Base-by-base conservation (phyloP, 2,329 filamentous ascomycete genomes). In the Colletotrichum godetiae region DNA sequence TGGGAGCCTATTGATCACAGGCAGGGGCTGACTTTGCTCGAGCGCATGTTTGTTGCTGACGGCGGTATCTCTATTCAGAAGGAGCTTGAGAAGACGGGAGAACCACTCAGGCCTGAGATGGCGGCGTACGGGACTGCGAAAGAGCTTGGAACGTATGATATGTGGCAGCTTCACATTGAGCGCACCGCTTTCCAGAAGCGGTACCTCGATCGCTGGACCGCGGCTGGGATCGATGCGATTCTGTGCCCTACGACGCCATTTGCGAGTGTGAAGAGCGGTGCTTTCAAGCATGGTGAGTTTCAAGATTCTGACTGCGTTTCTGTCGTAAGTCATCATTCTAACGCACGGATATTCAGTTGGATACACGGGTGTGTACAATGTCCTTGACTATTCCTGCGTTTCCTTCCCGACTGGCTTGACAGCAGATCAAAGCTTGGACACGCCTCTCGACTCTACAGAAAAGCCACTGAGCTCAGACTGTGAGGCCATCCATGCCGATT, bases 201-300 rank as follows among this genome's bases (percentile, higher is more conserved):
- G 11, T 86, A 87, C 63, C 79, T 87, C 0, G 84, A 87, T 53
- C 81, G 84, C 2, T 88, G 86, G 86, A 82, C 82, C 42, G 78
- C 78, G 59, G 83, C 83, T 0, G 85, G 84, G 1, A 86, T 92
- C 8, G 92, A 94, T 77, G 90, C 90, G 1, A 86, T 94, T 10
- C 79, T 94, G 1, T 90, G 88, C 63, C 91, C 92, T 0, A 87
- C 85, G 0, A 86, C 84, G 37, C 84, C 86, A 0, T 88, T 84
- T 62, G 82, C 81, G 53, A 82, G 81, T 0, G 82, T 83, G 35
- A 83, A 85, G 77, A 82, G 85, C 58, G 85, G 84, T 5, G 79
- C 79, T 1, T 86, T 87, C 53, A 83, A 80, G 76, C 84, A 88
- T 49, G 82, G 85, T 85, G 58, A 77, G 83, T 78, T 19, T 1